phyloP scores from a whole-genome alignment of 164 flowering plant genomes.

The Akebia trifoliata region DNA sequence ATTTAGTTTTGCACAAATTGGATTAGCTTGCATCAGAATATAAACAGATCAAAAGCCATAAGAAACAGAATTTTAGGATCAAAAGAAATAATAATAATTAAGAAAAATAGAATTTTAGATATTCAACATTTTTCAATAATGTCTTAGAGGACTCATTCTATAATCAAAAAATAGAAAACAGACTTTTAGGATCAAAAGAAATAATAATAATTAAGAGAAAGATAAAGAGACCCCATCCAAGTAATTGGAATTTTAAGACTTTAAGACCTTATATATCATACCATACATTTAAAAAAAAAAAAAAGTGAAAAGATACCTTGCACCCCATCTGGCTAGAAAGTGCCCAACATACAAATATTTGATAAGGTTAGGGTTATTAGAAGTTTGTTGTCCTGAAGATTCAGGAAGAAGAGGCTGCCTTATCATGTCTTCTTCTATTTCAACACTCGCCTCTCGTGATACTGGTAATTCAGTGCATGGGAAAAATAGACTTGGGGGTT shows the following conservation, averaged over 20 bases:
- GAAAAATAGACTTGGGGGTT: too few species aligned
- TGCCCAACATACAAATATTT: constrained; percentile 55
- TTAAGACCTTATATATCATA: too few species aligned
- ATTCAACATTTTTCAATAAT: background rate
- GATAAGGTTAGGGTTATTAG: constrained; percentile 33
- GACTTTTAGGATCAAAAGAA: background rate
- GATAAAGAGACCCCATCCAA: too few species aligned
- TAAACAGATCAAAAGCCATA: background rate
- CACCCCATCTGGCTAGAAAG: constrained; percentile 88
- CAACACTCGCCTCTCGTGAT: background rate
- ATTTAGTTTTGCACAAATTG: background rate
- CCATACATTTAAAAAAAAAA: background rate
- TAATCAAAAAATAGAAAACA: too few species aligned
- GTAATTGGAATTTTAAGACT: too few species aligned
- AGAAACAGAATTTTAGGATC: too few species aligned
- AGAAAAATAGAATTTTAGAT: too few species aligned
- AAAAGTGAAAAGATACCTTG: constrained; percentile 47
- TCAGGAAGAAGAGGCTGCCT: constrained; percentile 9
- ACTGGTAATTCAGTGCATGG: background rate
- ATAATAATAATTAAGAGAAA: background rate
- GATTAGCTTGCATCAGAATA: background rate
- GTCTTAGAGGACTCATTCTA: too few species aligned
- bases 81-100: too few species aligned
- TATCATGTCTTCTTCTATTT: constrained; percentile 5
- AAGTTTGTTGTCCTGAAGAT: constrained; percentile 3